Evolutionary conservation across 495 filamentous ascomycete species (phyloP).

Genomic region (Massariosphaeria phaeospora): DNA sequence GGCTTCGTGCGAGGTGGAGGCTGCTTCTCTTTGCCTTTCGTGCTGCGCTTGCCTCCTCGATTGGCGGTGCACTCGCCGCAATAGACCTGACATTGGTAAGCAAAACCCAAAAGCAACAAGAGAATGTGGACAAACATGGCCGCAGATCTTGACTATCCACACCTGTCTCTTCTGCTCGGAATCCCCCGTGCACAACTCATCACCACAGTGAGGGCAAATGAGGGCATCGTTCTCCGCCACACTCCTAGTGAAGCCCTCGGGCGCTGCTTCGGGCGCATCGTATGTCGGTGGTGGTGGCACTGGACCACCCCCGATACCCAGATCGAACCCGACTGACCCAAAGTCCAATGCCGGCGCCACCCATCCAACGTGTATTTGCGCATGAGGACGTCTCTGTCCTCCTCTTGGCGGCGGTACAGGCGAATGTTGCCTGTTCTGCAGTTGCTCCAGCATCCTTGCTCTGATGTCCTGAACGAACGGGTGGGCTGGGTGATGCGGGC

Average conservation of each 20-base stretch:
- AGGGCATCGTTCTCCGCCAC: constrained; percentile 59
- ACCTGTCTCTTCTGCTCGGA: constrained; percentile 60
- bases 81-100: too few species aligned
- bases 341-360: constrained; percentile 23
- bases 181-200: constrained; percentile 59
- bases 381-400: not conserved
- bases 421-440: not conserved
- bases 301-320: constrained; percentile 16
- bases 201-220: constrained; percentile 66
- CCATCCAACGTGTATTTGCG: constrained; percentile 15
- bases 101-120: too few species aligned
- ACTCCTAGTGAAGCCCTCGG: constrained; percentile 60
- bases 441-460: too few species aligned
- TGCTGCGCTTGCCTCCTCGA: constrained; percentile 34
- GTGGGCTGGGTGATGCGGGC: not conserved
- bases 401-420: not conserved
- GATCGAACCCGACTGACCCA: constrained; percentile 28
- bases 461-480: not conserved
- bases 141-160: constrained; percentile 68
- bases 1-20: constrained; percentile 11
- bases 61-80: constrained; percentile 62
- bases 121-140: constrained; percentile 79
- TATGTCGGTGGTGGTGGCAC: constrained; percentile 42
- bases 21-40: constrained; percentile 33
- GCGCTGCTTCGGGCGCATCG: constrained; percentile 53